phyloP scores from a whole-genome alignment of 805 yeast genomes.

The Lipomyces chichibuensis region DNA sequence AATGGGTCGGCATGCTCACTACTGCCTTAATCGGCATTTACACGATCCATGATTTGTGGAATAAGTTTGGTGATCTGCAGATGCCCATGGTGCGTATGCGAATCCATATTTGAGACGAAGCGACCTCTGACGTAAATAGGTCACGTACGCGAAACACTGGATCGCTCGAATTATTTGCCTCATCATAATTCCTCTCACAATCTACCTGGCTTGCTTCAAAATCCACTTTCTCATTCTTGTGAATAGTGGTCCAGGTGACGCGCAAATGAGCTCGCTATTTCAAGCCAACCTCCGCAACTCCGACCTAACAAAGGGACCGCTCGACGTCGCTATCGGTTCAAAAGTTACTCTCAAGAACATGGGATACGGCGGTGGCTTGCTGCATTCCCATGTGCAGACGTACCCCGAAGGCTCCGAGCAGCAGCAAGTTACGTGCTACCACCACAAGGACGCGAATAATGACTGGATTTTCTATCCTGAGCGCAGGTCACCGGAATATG shows the following conservation, averaged over 20 bases:
- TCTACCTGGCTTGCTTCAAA: slow-evolving; percentile 75
- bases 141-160: slow-evolving; percentile 63
- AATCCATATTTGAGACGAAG: background rate
- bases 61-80: slow-evolving; percentile 65
- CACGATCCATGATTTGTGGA: slow-evolving; percentile 87
- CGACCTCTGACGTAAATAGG: background rate
- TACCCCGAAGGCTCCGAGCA: slow-evolving; percentile 93
- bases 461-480: slow-evolving; percentile 61
- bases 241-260: slow-evolving; percentile 90
- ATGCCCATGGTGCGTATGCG: slow-evolving; percentile 39
- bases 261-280: slow-evolving; percentile 83
- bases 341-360: slow-evolving; percentile 66
- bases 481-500: slow-evolving; percentile 38
- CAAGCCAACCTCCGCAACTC: slow-evolving; percentile 82
- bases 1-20: slow-evolving; percentile 95
- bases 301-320: slow-evolving; percentile 65
- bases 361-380: slow-evolving; percentile 69
- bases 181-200: slow-evolving; percentile 68
- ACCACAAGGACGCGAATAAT: slow-evolving; percentile 85
- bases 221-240: slow-evolving; percentile 76
- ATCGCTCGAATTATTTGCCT: slow-evolving; percentile 62
- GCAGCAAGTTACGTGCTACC: slow-evolving; percentile 93
- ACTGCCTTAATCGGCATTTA: slow-evolving; percentile 87
- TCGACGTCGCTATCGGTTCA: slow-evolving; percentile 66
- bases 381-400: slow-evolving; percentile 84